Conservation (phyloP, 176 grass and related monocot genomes). For the Bromus sterilis region DNA sequence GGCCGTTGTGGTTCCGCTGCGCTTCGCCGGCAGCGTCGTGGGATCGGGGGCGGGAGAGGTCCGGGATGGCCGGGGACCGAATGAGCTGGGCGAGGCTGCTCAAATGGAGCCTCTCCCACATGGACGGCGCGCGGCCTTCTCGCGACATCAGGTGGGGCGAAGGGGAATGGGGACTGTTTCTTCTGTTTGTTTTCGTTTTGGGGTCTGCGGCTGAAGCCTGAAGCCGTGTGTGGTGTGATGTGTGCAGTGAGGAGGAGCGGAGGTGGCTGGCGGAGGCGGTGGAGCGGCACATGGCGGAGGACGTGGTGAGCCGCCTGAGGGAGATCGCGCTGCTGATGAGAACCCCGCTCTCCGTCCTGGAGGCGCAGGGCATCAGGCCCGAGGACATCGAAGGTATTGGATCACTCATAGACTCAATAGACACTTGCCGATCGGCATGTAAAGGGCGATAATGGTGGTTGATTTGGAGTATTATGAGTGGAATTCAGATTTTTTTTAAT, state of each 20-base stretch:
- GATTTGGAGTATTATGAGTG: neutral
- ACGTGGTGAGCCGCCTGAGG: constrained; percentile 71
- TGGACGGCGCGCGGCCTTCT: constrained; percentile 46
- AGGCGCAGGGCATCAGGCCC: constrained; percentile 57
- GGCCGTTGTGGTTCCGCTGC: neutral
- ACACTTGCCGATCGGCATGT: neutral
- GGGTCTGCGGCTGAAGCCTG: constrained; percentile 4
- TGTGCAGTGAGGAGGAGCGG: constrained; percentile 56
- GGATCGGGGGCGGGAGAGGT: neutral
- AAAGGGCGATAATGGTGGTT: neutral
- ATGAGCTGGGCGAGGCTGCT: constrained; percentile 66
- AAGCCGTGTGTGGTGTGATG: neutral
- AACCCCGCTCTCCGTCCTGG: constrained; percentile 58
- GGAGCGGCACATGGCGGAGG: constrained; percentile 48
- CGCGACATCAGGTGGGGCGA: constrained; percentile 22
- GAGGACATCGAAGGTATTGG: constrained; percentile 60
- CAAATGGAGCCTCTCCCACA: constrained; percentile 84
- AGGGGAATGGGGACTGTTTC: neutral
- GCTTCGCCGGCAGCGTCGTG: constrained; percentile 17
- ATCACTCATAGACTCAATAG: neutral
- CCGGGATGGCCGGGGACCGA: constrained; percentile 27
- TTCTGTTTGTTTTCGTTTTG: neutral
- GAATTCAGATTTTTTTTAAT: neutral
- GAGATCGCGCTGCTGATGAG: constrained; percentile 78
- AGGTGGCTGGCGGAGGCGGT: constrained; percentile 83